Evolutionary conservation across 2,329 filamentous ascomycete species (phyloP).

Genomic region (Colletotrichum neosansevieriae): DNA sequence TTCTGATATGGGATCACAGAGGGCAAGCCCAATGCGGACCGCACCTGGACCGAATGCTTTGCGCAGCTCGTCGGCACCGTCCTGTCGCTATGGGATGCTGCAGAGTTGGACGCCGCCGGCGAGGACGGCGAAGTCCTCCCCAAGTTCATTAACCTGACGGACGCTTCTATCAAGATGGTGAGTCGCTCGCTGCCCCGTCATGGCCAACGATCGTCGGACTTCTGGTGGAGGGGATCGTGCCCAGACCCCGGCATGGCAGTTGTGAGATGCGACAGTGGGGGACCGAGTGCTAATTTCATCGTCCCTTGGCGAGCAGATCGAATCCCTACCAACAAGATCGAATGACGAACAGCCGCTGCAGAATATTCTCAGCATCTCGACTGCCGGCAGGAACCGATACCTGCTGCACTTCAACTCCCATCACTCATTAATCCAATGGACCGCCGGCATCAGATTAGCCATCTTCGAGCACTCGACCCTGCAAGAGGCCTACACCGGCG

Average conservation of each 20-base stretch:
- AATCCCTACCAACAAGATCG: slow-evolving; percentile 88
- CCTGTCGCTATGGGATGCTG: slow-evolving; percentile 94
- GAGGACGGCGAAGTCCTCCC: slow-evolving; percentile 87
- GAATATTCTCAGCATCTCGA: slow-evolving; percentile 96
- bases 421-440: slow-evolving; percentile 95
- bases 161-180: slow-evolving; percentile 99
- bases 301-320: slow-evolving; percentile 69
- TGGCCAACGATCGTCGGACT: not conserved
- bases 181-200: slow-evolving; percentile 34
- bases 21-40: slow-evolving; percentile 85
- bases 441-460: slow-evolving; percentile 89
- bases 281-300: slow-evolving; percentile 33
- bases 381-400: slow-evolving; percentile 94
- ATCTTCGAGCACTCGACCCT: slow-evolving; percentile 95
- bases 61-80: slow-evolving; percentile 96
- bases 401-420: slow-evolving; percentile 96
- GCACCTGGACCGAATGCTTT: slow-evolving; percentile 96
- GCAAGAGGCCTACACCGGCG: slow-evolving; percentile 96
- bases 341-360: slow-evolving; percentile 83
- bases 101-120: slow-evolving; percentile 88
- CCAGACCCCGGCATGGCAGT: not conserved
- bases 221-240: slow-evolving; percentile 10
- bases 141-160: slow-evolving; percentile 95
- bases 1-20: slow-evolving; percentile 62
- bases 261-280: slow-evolving; percentile 14